phyloP scores from a whole-genome alignment of 371 early-diverging fungal species.

The Paraphysoderma sedebokerense region DNA sequence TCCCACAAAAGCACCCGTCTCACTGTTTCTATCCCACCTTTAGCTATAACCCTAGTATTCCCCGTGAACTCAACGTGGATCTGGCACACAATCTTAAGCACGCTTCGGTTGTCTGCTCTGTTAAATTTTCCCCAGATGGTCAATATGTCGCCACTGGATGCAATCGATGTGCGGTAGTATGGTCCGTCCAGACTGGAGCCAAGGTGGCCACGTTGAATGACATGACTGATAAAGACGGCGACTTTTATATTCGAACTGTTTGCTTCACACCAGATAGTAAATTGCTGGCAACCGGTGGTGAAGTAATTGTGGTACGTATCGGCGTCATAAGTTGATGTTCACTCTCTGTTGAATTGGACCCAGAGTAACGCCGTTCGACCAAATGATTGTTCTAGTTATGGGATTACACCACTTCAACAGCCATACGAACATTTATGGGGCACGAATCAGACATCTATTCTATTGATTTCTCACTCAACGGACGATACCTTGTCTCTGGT shows the following conservation, averaged over 20 bases:
- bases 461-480: conserved; percentile 87
- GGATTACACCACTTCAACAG: conserved; percentile 3
- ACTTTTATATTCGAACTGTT: conserved; percentile 88
- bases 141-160: conserved; percentile 87
- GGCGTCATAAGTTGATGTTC: too few species aligned
- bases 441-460: conserved; percentile 96
- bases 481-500: conserved; percentile 78
- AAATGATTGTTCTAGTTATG: conserved; percentile 71
- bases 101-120: conserved; percentile 88
- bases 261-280: conserved; percentile 90
- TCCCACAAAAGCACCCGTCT: neutral
- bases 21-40: neutral
- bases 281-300: conserved; percentile 89
- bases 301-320: too few species aligned
- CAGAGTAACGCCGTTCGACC: too few species aligned
- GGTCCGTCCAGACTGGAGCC: conserved; percentile 54
- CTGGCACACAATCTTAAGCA: conserved; percentile 75
- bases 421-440: conserved; percentile 24
- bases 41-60: conserved; percentile 54
- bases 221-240: conserved; percentile 25
- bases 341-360: too few species aligned
- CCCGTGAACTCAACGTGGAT: conserved; percentile 58
- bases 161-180: conserved; percentile 78
- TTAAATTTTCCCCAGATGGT: conserved; percentile 84
- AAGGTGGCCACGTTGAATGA: conserved; percentile 1